Percentiles rank a stretch among this genome's conserved stretches.
Evolutionary conservation across 1,284 basidiomycete genomes (phyloP).

Genomic region (Exsudoporus floridanus): DNA sequence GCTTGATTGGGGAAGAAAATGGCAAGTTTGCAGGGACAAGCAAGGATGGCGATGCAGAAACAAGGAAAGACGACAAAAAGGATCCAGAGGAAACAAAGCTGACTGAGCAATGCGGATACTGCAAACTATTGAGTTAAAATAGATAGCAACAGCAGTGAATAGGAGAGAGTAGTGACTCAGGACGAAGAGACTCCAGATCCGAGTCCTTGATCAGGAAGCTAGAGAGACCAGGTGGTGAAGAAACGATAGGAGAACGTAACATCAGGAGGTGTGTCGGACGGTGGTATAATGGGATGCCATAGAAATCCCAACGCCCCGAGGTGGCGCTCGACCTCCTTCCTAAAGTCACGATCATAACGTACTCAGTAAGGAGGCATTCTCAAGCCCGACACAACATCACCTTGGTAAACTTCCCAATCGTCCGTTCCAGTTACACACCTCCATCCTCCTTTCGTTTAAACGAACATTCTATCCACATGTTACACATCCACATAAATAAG

Average conservation of each 20-base stretch:
- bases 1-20: slow-evolving; percentile 10
- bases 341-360: slow-evolving; percentile 8
- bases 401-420: slow-evolving; percentile 20
- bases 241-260: slow-evolving; percentile 16
- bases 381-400: slow-evolving; percentile 30
- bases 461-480: slow-evolving; percentile 34
- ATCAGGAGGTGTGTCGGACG: slow-evolving; percentile 13
- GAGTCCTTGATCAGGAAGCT: slow-evolving; percentile 16
- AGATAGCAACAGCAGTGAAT: slow-evolving; percentile 25
- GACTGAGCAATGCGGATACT: slow-evolving; percentile 27
- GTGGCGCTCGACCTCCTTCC: slow-evolving; percentile 28
- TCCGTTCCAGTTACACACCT: slow-evolving; percentile 17
- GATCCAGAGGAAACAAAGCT: slow-evolving; percentile 22
- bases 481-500: slow-evolving; percentile 87
- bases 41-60: slow-evolving; percentile 25
- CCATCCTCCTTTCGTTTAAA: slow-evolving; percentile 18
- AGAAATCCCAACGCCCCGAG: slow-evolving; percentile 23
- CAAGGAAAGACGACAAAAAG: slow-evolving; percentile 23
- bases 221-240: slow-evolving; percentile 20
- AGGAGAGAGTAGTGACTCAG: slow-evolving; percentile 16
- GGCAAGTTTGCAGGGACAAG: slow-evolving; percentile 17
- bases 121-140: slow-evolving; percentile 25
- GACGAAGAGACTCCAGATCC: slow-evolving; percentile 23
- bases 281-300: slow-evolving; percentile 35
- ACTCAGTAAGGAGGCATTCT: slow-evolving; percentile 19